Base-by-base conservation (phyloP, 176 grass and related monocot genomes). In the Rhipidocladum racemiflorum region DNA sequence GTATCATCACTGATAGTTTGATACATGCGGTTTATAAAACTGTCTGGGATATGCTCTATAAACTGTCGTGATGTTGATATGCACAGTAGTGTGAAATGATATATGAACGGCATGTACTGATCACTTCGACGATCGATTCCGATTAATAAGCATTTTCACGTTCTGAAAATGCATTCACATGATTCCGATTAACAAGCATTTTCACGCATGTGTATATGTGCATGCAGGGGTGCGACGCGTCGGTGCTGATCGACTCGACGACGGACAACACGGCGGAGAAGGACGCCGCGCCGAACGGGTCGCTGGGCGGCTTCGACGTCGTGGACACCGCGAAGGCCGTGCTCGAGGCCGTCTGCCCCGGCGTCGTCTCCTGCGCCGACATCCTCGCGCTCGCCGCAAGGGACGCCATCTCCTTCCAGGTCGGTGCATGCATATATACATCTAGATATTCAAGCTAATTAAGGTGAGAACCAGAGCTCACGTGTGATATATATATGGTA, bases 341-440 rank as follows among this genome's bases (percentile, higher is more conserved):
- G 81, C 75, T 97, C 40, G 94, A 97, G 82, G 68, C 87, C 65
- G 84, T 97, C 61, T 97, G 94, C 63, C 94, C 94, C 5, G 87
- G 89, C 13, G 73, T 92, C 7, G 92, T 97, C 72, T 97, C 94
- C 23, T 97, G 94, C 81, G 92, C 94, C 57, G 94, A 97, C 78
- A 94, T 97, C 69, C 88, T 97, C 23, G 94, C 94, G 36, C 75
- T 97, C 64, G 84, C 94, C 18, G 94, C 94, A 2, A 46, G 94
- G 48, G 94, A 93, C 70, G 81, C 94, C 27, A 70, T 97, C 39
- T 93, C 91, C 2, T 80, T 90, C 74, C 86, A 88, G 71, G 85
- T 72, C 59, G 1, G 39, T 17, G 27, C 3, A 18, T 29, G 10
- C 15, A 14, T 63, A 16, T 9, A 28, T 15, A 20, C 50, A 39